Base-by-base conservation (phyloP, 352 stramenopile genomes). In the Blastocystis sp. region DNA sequence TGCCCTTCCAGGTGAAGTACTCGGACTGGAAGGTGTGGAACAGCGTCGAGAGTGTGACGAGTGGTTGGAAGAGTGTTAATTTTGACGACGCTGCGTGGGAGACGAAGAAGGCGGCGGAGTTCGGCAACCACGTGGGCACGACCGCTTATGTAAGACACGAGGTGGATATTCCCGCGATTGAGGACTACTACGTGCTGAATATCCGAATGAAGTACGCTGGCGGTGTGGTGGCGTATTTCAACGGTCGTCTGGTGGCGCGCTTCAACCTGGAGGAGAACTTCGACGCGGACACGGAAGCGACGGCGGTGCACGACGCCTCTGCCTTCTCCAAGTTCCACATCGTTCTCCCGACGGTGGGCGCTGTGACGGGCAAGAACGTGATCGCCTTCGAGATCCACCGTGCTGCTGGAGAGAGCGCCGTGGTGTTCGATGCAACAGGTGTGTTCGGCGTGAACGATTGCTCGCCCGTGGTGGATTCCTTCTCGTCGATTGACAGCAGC, bases 211-310 rank as follows among this genome's bases (percentile, higher is more conserved):
- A 70, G 50, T 89, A 67, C 66, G n/a, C 79, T 24, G 79, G 63
- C 31, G 79, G 79, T 62, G 29, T 89, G 63, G 62, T 61, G 21
- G 79, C n/a, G 26, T 89, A 89, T 79, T 61, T 89, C 1, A 89
- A 89, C 33, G 79, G 60, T 24, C 78, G 66, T 3, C 79, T 31
- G 1, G 67, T 89, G 19, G 63, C 29, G 29, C 67, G 63, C 24
- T 88, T 76, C 35, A 88, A 88, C 50, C 35, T 88, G 6, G 33
- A 55, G 26, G 77, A 45, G 12, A 12, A 74, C 60, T 88, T 79
- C 19, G 65, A 60, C 37, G 26, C 77, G 50, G 37, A 39, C 24
- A 78, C 2, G 13, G 29, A 41, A 31, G 50, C 77, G 9, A 80
- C 80, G 24, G 60, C 65, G 24, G 61, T 55, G 4, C 65, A 74